A percentile compares a stretch with the other conserved stretches of the same genome.
Evolutionary conservation across 495 filamentous ascomycete species (phyloP).

Genomic region (Podospora appendiculata): DNA sequence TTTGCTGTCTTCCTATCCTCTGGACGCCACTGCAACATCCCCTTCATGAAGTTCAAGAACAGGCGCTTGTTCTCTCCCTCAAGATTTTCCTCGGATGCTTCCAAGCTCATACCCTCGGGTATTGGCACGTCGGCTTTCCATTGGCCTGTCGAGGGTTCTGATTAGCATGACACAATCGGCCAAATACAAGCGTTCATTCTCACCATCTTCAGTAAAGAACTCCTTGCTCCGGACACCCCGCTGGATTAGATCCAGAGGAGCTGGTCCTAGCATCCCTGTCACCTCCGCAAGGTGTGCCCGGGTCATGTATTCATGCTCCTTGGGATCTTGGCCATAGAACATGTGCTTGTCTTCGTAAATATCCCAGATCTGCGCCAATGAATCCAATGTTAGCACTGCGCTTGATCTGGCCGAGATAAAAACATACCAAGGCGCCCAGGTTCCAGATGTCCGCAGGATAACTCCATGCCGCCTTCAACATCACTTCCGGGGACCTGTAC

Average conservation of each 20-base stretch:
- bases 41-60: conserved; percentile 35
- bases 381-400: not conserved
- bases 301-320: conserved; percentile 32
- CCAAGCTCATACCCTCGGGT: conserved; percentile 17
- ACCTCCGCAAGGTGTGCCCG: conserved; percentile 40
- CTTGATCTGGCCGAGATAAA: not conserved
- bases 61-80: conserved; percentile 27
- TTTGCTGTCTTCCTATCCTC: conserved; percentile 36
- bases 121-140: conserved; percentile 28
- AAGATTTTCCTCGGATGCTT: conserved; percentile 25
- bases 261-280: conserved; percentile 36
- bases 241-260: conserved; percentile 31
- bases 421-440: conserved; percentile 41
- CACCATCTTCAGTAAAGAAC: conserved; percentile 1
- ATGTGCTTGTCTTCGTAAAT: conserved; percentile 39
- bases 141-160: conserved; percentile 11
- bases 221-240: not conserved
- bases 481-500: conserved; percentile 42
- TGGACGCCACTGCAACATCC: conserved; percentile 45
- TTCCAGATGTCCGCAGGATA: conserved; percentile 45
- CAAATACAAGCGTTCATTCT: not conserved
- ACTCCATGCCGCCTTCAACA: conserved; percentile 35
- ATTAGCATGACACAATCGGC: not conserved
- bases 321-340: conserved; percentile 37
- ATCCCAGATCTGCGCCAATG: conserved; percentile 36